Percentiles rank a stretch among this genome's conserved stretches.
Evolutionary conservation across 2,329 filamentous ascomycete genomes (phyloP).

Genomic region (Alternaria conjuncta): DNA sequence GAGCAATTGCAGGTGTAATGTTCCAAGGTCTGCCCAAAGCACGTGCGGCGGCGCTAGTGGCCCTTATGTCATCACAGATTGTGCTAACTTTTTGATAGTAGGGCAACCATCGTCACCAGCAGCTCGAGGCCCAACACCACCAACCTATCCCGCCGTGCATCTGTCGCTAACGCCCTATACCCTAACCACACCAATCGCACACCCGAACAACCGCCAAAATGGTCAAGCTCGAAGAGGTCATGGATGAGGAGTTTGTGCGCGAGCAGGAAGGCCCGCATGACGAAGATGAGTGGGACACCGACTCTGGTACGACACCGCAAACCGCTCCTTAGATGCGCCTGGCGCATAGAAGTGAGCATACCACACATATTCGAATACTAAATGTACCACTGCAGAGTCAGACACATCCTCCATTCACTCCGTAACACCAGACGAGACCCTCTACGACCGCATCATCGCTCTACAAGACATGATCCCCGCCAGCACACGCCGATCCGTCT

Average conservation of each 20-base stretch:
- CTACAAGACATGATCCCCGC: constrained; percentile 83
- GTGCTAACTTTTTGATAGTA: constrained; percentile 5
- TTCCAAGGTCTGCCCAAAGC: not conserved
- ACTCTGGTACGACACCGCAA: constrained; percentile 72
- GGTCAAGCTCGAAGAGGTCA: constrained; percentile 96
- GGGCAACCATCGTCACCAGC: constrained; percentile 12
- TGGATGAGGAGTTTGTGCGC: constrained; percentile 91
- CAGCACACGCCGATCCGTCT: constrained; percentile 68
- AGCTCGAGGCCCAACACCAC: constrained; percentile 11
- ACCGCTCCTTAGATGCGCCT: constrained; percentile 54
- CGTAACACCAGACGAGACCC: constrained; percentile 49
- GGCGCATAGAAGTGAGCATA: not conserved
- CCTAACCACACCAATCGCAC: not conserved
- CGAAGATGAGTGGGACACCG: constrained; percentile 88
- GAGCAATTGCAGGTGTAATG: not conserved
- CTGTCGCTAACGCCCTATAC: not conserved
- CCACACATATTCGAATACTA: not conserved
- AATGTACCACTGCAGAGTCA: constrained; percentile 68
- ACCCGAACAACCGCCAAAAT: constrained; percentile 61
- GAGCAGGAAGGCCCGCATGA: constrained; percentile 71
- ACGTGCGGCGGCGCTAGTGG: not conserved
- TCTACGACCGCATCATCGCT: constrained; percentile 72
- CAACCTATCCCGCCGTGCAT: constrained; percentile 3
- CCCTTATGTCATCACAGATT: constrained; percentile 1
- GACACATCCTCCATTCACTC: constrained; percentile 69